Conservation (phyloP, 331 rosid species). For the Phaseolus coccineus region DNA sequence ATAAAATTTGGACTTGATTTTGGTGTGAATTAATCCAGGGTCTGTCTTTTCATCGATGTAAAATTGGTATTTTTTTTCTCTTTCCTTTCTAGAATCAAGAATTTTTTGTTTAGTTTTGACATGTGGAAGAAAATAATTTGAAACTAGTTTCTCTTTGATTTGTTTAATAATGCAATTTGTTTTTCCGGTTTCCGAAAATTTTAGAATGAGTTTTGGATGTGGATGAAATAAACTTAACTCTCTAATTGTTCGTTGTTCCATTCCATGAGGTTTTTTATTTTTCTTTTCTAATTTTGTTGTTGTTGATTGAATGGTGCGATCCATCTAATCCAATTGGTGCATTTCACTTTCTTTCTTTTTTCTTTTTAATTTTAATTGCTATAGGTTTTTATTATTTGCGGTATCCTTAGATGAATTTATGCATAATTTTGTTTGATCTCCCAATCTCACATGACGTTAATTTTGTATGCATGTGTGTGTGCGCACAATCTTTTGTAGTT, state of each 20-base stretch:
- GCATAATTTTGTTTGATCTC: conserved; percentile 43
- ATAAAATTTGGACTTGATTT: conserved; percentile 32
- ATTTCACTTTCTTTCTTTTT: conserved; percentile 52
- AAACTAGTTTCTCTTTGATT: conserved; percentile 10
- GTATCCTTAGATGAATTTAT: neutral
- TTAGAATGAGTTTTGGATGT: conserved; percentile 16
- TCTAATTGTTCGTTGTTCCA: neutral
- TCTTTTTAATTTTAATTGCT: conserved; percentile 35
- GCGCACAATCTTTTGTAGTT: conserved; percentile 36
- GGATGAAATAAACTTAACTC: conserved; percentile 4
- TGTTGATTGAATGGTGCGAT: conserved; percentile 44
- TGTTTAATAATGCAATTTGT: neutral
- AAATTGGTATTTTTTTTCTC: neutral
- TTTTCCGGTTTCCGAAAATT: conserved; percentile 1
- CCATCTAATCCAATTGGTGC: conserved; percentile 30
- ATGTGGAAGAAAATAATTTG: neutral
- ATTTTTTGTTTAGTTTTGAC: neutral
- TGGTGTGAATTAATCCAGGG: conserved; percentile 35
- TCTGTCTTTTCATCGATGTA: neutral
- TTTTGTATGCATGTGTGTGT: neutral
- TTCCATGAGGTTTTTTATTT: neutral
- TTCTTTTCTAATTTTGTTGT: neutral
- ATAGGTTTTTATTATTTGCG: conserved; percentile 1
- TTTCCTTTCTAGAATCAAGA: neutral
- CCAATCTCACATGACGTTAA: conserved; percentile 37